Evolutionary conservation across 2,329 filamentous ascomycete genomes (phyloP), one percentile per base, ranked within the genome.

Genomic region (Colletotrichum sp.): DNA sequence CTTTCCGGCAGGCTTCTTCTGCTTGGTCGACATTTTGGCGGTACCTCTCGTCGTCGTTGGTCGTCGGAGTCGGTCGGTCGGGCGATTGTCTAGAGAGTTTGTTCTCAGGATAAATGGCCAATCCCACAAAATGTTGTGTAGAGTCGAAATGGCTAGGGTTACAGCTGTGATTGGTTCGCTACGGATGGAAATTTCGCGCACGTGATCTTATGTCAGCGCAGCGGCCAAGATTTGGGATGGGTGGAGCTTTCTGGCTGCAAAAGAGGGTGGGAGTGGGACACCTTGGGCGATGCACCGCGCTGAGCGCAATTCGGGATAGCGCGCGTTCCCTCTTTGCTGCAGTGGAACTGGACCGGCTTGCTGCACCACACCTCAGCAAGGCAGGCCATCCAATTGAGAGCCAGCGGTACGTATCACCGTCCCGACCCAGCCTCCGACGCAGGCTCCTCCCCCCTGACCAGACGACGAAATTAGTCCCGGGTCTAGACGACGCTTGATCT

Each of bases 1-100:
- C 89, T 93, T 94, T 90, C 93, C 93, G 82, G 90, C 85, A 51
- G 72, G 47, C 89, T 92, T 93, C 89, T 92, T 91, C 82, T 86
- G 84, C 84, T 88, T 91, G 82, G 88, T 86, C 85, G 92, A 93
- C 91, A 93, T 93, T 85, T 89, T 73, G 69, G 47, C 73, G 76
- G 67, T 80, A 84, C 78, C 83, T 79, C 77, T 70, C 66, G 66
- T 73, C 62, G 68, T 61, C 51, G 73, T 72, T 73, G 66, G 75
- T 74, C 75, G 72, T 74, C 75, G 72, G 70, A 66, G 57, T 72
- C 70, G 70, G 72, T 61, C 65, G 67, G 61, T 61, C 66, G 70
- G 70, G 63, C 58, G 55, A 57, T 72, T 69, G 75, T 76, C 72
- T 73, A 73, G 54, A 65, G 75, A 73, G 72, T 72, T 75, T 76